These are phyloP conservation scores for Diplocarpon rosae DNA, from an alignment of 2,329 filamentous ascomycete genomes.

Conservation along the genomic window DNA sequence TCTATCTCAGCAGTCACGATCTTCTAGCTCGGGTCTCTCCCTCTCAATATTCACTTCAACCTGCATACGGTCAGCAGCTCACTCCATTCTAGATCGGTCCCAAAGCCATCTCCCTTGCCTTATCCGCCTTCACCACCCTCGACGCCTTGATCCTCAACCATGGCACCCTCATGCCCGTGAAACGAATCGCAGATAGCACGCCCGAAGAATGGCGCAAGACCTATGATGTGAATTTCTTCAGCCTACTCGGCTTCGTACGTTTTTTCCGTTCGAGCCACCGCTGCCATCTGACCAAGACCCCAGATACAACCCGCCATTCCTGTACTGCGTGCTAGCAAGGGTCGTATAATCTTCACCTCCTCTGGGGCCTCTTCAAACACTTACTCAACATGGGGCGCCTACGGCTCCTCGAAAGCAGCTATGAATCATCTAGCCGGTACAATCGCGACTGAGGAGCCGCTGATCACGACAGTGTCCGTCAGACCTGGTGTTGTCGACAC, in stretches of 20 bases:
- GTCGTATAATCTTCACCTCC: slow-evolving; percentile 66
- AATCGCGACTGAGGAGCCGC: slow-evolving; percentile 64
- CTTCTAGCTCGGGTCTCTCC: neutral
- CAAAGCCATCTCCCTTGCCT: slow-evolving; percentile 53
- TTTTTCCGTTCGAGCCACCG: neutral
- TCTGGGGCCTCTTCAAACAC: slow-evolving; percentile 61
- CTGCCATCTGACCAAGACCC: slow-evolving; percentile 5
- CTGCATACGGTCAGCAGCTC: neutral
- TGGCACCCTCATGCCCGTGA: slow-evolving; percentile 66
- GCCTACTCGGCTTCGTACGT: slow-evolving; percentile 63
- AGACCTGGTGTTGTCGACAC: slow-evolving; percentile 78
- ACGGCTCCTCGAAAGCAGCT: slow-evolving; percentile 74
- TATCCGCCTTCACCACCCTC: slow-evolving; percentile 57
- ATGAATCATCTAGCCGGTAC: slow-evolving; percentile 69
- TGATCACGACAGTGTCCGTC: slow-evolving; percentile 61
- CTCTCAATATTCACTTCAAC: neutral
- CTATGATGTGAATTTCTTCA: slow-evolving; percentile 84
- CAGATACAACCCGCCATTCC: slow-evolving; percentile 62
- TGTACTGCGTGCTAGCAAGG: slow-evolving; percentile 54
- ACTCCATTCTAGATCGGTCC: slow-evolving; percentile 34
- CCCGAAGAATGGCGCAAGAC: slow-evolving; percentile 61
- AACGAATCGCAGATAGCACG: slow-evolving; percentile 55
- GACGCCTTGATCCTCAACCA: slow-evolving; percentile 87
- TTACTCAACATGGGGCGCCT: slow-evolving; percentile 67
- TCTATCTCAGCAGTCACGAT: neutral